Percentiles rank a stretch among this genome's conserved stretches.
These are phyloP conservation scores for Stagonosporopsis chrysanthemi DNA, from an alignment of 2,329 filamentous ascomycete genomes.

Conservation along the genomic window DNA sequence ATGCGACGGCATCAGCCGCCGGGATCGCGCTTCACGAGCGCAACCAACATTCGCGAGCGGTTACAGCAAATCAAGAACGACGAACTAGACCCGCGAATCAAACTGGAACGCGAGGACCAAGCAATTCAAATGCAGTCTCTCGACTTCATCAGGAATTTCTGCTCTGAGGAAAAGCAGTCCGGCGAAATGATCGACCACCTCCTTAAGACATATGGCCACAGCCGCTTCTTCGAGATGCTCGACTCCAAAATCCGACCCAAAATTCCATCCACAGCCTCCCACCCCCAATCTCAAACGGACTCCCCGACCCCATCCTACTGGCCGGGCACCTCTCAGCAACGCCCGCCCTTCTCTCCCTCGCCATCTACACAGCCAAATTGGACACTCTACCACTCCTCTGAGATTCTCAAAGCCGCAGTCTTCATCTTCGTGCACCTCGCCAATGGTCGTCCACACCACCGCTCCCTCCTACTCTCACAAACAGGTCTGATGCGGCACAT, in stretches of 20 bases:
- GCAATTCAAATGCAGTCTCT: slow-evolving; percentile 91
- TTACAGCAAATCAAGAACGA: slow-evolving; percentile 63
- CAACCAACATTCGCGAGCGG: slow-evolving; percentile 48
- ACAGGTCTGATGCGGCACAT: slow-evolving; percentile 76
- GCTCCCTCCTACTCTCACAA: slow-evolving; percentile 72
- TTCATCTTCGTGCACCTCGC: slow-evolving; percentile 89
- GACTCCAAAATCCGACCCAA: slow-evolving; percentile 75
- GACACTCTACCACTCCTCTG: slow-evolving; percentile 49
- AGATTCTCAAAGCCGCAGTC: slow-evolving; percentile 79
- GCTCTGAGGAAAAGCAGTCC: slow-evolving; percentile 67
- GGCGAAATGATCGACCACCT: slow-evolving; percentile 84
- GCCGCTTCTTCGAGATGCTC: slow-evolving; percentile 81
- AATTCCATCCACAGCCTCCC: slow-evolving; percentile 9
- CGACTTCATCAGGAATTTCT: slow-evolving; percentile 88
- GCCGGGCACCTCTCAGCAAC: slow-evolving; percentile 69
- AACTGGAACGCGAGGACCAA: slow-evolving; percentile 77
- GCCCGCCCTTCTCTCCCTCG: slow-evolving; percentile 22
- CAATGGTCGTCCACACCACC: slow-evolving; percentile 79
- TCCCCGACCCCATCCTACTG: slow-evolving; percentile 37
- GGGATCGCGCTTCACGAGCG: slow-evolving; percentile 47
- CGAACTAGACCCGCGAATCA: slow-evolving; percentile 72
- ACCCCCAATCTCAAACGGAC: slow-evolving; percentile 16
- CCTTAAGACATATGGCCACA: slow-evolving; percentile 76
- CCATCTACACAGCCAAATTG: slow-evolving; percentile 54
- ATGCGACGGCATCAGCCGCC: slow-evolving; percentile 48